phyloP scores from a whole-genome alignment of 495 filamentous ascomycete species.

The Apiosordaria backusii region DNA sequence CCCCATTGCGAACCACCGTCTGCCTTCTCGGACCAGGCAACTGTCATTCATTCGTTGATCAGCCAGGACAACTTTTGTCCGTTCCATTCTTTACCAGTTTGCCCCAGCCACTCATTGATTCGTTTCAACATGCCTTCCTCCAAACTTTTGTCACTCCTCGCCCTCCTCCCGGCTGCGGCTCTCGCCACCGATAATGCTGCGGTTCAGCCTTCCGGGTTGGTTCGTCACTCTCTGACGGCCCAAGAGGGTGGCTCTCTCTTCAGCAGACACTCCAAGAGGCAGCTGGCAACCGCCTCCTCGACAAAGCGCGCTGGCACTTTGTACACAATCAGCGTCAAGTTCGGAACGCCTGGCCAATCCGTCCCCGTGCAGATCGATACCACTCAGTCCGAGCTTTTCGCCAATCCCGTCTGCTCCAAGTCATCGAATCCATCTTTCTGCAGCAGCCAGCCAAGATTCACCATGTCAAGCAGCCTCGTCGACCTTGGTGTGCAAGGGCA shows the following conservation, averaged over 20 bases:
- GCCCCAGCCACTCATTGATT: conserved; percentile 1
- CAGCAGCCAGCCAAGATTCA: conserved; percentile 31
- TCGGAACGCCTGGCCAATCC: conserved; percentile 31
- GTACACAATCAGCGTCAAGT: conserved; percentile 22
- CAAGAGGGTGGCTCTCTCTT: conserved; percentile 8
- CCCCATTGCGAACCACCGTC: not conserved
- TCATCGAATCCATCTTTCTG: conserved; percentile 28
- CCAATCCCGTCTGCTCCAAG: conserved; percentile 21
- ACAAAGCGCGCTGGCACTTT: conserved; percentile 9
- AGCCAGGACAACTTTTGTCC: not conserved
- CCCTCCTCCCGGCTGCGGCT: conserved; percentile 15
- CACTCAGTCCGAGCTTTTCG: conserved; percentile 43
- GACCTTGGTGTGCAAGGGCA: conserved; percentile 18
- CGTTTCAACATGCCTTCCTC: conserved; percentile 6
- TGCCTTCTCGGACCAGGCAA: not conserved
- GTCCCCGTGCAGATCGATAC: conserved; percentile 43
- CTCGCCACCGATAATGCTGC: conserved; percentile 8
- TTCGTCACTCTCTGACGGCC: conserved; percentile 21
- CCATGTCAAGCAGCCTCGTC: conserved; percentile 22
- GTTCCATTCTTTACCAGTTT: not conserved
- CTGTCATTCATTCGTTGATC: not conserved
- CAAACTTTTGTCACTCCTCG: conserved; percentile 9
- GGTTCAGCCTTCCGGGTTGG: conserved; percentile 19
- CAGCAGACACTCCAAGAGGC: conserved; percentile 17
- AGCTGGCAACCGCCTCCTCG: conserved; percentile 7